Percentiles rank a stretch among this genome's conserved stretches.
phyloP scores from a whole-genome alignment of 2,329 filamentous ascomycete species.

The Pyrenophora teres region DNA sequence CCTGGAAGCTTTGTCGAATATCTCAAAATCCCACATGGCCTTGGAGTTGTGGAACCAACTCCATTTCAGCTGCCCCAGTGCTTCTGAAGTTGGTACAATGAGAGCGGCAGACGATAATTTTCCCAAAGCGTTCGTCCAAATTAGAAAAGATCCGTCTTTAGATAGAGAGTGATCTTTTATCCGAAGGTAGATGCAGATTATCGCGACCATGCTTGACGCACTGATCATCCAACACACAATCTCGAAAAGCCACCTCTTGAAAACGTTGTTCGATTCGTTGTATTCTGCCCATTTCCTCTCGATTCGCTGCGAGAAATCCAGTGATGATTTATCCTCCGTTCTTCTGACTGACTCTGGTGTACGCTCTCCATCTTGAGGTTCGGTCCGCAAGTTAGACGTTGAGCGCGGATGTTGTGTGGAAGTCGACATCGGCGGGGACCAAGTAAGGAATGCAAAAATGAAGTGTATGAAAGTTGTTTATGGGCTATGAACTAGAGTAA shows the following conservation, averaged over 20 bases:
- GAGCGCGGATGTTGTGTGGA: too few relatives aligned
- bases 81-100: conserved; percentile 29
- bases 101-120: conserved; percentile 28
- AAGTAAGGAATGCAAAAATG: too few relatives aligned
- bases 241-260: conserved; percentile 38
- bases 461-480: too few relatives aligned
- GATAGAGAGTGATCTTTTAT: too few relatives aligned
- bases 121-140: conserved; percentile 10
- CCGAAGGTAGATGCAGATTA: conserved; percentile 11
- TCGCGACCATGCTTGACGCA: conserved; percentile 13
- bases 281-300: conserved; percentile 4
- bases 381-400: too few relatives aligned
- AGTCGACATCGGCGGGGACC: too few relatives aligned
- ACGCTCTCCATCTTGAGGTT: background rate
- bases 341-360: background rate
- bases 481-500: too few relatives aligned
- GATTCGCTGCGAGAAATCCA: conserved; percentile 26
- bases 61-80: conserved; percentile 37
- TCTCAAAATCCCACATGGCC: conserved; percentile 40
- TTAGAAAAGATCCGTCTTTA: too few relatives aligned
- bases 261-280: conserved; percentile 23
- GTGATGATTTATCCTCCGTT: background rate
- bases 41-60: conserved; percentile 25
- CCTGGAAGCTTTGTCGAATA: conserved; percentile 33
- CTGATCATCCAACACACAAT: conserved; percentile 21